Percentiles rank a stretch among this genome's conserved stretches.
phyloP scores from a whole-genome alignment of 106 monocot species.

The Dioscorea dumetorum region DNA sequence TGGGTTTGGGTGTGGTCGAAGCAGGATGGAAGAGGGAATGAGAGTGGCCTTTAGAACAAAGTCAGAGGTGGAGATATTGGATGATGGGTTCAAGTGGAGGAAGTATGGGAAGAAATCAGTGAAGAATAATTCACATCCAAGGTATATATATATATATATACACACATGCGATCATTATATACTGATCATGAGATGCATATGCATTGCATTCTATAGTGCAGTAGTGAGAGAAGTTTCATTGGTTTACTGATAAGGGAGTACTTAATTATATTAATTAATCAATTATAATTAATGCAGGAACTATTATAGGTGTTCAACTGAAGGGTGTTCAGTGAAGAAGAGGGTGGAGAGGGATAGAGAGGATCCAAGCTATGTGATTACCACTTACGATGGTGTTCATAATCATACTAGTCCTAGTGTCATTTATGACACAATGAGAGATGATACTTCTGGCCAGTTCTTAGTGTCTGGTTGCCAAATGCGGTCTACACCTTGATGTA shows the following conservation, averaged over 20 bases:
- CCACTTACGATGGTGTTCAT: conserved; percentile 48
- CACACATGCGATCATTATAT: background rate
- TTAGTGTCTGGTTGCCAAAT: conserved; percentile 27
- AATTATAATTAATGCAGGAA: conserved; percentile 22
- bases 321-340: conserved; percentile 65
- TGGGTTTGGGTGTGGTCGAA: background rate
- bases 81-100: conserved; percentile 13
- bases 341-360: conserved; percentile 45
- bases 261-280: no score
- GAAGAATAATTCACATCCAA: conserved; percentile 8
- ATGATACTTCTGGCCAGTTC: conserved; percentile 29
- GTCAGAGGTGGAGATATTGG: background rate
- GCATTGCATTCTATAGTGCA: background rate
- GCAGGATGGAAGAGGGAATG: background rate
- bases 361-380: conserved; percentile 46
- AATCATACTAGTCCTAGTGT: conserved; percentile 40
- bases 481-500: background rate
- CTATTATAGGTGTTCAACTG: conserved; percentile 51
- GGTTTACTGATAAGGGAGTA: background rate
- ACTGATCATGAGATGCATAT: background rate
- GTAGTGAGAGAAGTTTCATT: background rate
- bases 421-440: conserved; percentile 41
- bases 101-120: conserved; percentile 11
- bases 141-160: background rate
- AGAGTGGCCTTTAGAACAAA: conserved; percentile 9